Conservation (phyloP, 169 alveolate genomes). For the Eimeria maxima region DNA sequence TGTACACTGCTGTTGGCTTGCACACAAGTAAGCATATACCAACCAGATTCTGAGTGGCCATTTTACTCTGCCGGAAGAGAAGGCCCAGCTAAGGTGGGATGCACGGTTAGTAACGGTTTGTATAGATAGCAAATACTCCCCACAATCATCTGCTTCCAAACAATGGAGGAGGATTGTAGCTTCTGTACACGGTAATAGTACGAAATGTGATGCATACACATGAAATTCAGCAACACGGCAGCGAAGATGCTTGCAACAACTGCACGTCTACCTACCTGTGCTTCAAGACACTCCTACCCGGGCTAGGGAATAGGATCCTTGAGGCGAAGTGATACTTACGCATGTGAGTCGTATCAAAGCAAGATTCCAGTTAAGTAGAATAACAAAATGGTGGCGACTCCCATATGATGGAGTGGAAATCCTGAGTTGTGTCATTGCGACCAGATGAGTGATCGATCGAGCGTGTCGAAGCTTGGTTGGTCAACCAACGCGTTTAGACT, state of each 20-base stretch:
- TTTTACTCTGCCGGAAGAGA: not conserved
- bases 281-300: not conserved
- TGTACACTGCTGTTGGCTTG: too few species aligned
- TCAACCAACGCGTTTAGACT: not conserved
- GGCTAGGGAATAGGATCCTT: not conserved
- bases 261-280: not conserved
- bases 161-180: not conserved
- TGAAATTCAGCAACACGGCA: not conserved
- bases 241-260: not conserved
- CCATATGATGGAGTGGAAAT: not conserved
- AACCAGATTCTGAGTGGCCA: too few species aligned
- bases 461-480: slow-evolving; percentile 13
- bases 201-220: not conserved
- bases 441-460: slow-evolving; percentile 6
- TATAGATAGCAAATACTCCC: too few species aligned
- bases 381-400: not conserved
- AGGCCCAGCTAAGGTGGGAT: not conserved
- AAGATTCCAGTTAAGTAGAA: not conserved
- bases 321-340: not conserved
- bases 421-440: not conserved
- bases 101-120: not conserved
- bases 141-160: not conserved
- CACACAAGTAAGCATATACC: too few species aligned
- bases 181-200: not conserved
- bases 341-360: not conserved